Evolutionary conservation across 1,284 basidiomycete species (phyloP), one percentile per base, ranked within the genome.

Genomic region (Apiotrichum gamsii): DNA sequence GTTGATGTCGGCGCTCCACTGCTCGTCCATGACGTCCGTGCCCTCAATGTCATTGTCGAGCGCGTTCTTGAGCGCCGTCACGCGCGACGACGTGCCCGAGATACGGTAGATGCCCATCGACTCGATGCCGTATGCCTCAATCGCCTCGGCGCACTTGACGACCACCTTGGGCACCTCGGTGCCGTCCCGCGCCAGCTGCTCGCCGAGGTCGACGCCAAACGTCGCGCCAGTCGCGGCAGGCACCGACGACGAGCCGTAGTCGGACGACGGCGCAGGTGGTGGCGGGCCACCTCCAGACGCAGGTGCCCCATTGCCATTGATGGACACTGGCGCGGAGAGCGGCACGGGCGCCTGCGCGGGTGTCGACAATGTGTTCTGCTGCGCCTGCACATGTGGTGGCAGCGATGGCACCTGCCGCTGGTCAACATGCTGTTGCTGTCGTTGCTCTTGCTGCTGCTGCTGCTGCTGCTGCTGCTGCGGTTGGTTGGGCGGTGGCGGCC

Each of bases 1-100:
- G 75, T 95, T 97, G 75, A 98, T 93, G 69, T 99, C 94, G 23
- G 82, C 80, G 25, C 84, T 80, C 86, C 90, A 91, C 68, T 95
- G 90, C 10, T 85, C 80, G n/a, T 83, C 77, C 69, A 90, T 81
- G 44, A 95, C 75, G 70, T 95, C 83, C 33, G 90, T 85, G 1
- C 80, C 76, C 18, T 91, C 85, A 32, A 95, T 73, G 69, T 95
- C 91, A 75, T 81, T 82, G 71, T 99, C 93, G 29, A 98, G 76
- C 51, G 80, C 80, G 49, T 82, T 82, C 72, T 90, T 91, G 49
- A 99, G 76, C 56, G 82, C 82, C 56, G 82, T 78, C 33, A 98
- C 86, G 62, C 90, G 87, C 39, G 86, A 90, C 37, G 87, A 85
- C 58, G 86, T 96, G 11, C 94, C 94, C 47, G 86, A 91, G 33